Evolutionary conservation across 441 rosid genomes (phyloP).

Genomic region (California macrophylla): DNA sequence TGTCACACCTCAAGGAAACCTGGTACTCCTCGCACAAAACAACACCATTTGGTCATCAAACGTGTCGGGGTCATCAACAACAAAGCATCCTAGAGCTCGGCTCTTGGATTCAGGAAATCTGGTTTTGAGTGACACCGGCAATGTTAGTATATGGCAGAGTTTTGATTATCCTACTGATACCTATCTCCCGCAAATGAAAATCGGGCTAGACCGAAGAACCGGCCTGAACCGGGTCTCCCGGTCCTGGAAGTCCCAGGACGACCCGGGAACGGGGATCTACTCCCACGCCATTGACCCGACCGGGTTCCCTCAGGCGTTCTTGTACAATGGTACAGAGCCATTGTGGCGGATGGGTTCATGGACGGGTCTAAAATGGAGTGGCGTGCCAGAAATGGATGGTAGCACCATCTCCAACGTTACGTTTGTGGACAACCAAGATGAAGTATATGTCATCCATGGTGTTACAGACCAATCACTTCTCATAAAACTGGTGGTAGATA

Average conservation of each 20-base stretch:
- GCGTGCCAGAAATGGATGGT: slow-evolving; percentile 37
- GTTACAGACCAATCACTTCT: slow-evolving; percentile 8
- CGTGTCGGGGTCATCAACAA: slow-evolving; percentile 12
- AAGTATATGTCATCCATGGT: slow-evolving; percentile 15
- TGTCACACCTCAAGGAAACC: slow-evolving; percentile 36
- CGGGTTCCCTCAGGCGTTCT: slow-evolving; percentile 42
- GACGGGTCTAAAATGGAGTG: slow-evolving; percentile 51
- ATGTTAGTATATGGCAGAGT: too few species aligned
- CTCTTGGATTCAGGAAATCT: slow-evolving; percentile 28
- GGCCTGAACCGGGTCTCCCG: slow-evolving; percentile 28
- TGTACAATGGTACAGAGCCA: slow-evolving; percentile 31
- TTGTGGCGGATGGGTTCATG: slow-evolving; percentile 55
- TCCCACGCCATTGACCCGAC: slow-evolving; percentile 29
- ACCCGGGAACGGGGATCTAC: slow-evolving; percentile 44
- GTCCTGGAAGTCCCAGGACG: slow-evolving; percentile 50
- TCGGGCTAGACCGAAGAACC: slow-evolving; percentile 31
- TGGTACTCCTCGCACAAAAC: slow-evolving; percentile 22
- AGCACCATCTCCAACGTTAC: slow-evolving; percentile 13
- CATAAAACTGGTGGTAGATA: slow-evolving; percentile 22
- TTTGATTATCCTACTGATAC: too few species aligned
- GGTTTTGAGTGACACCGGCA: too few species aligned
- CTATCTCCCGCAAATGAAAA: slow-evolving; percentile 25
- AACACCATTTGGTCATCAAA: slow-evolving; percentile 51
- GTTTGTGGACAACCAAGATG: slow-evolving; percentile 19
- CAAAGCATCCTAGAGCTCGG: slow-evolving; percentile 24